Evolutionary conservation across 768 basidiomycete species (phyloP).

Genomic region (Boletus pseudopeckii): DNA sequence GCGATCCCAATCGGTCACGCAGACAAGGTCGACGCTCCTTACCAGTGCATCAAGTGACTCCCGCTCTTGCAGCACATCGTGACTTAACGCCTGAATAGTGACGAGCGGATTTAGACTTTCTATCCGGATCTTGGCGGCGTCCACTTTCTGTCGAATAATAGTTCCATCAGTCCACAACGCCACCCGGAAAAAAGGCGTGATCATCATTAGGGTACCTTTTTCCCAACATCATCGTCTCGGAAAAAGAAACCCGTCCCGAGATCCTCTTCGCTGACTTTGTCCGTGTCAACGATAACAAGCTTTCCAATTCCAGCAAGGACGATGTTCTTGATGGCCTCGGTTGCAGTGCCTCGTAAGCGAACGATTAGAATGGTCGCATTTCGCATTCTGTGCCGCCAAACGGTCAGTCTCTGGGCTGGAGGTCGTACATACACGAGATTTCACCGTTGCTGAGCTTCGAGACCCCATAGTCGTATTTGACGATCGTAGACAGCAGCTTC

Average conservation of each 20-base stretch:
- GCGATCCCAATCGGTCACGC: conserved; percentile 75
- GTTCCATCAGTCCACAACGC: conserved; percentile 31
- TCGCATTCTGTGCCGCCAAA: conserved; percentile 64
- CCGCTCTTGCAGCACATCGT: conserved; percentile 44
- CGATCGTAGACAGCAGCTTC: conserved; percentile 91
- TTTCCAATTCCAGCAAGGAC: conserved; percentile 94
- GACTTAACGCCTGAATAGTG: conserved; percentile 63
- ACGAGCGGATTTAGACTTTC: conserved; percentile 93
- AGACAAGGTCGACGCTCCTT: conserved; percentile 75
- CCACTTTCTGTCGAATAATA: conserved; percentile 60
- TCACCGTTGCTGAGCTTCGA: conserved; percentile 94
- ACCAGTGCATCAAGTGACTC: conserved; percentile 58
- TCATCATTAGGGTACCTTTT: conserved; percentile 53
- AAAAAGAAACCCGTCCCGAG: conserved; percentile 92
- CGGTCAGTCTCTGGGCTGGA: conserved; percentile 8
- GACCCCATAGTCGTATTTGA: conserved; percentile 96
- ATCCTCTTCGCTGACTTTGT: conserved; percentile 76
- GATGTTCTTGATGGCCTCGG: conserved; percentile 96
- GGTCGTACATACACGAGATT: conserved; percentile 9
- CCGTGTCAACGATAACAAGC: conserved; percentile 78
- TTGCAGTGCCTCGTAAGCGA: conserved; percentile 77
- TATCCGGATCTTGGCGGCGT: conserved; percentile 80
- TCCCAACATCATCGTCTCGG: conserved; percentile 88
- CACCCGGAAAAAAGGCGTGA: conserved; percentile 25
- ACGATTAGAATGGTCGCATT: conserved; percentile 87